These are phyloP conservation scores for Purshia tridentata DNA, from an alignment of 306 rosid genomes.

Conservation along the genomic window DNA sequence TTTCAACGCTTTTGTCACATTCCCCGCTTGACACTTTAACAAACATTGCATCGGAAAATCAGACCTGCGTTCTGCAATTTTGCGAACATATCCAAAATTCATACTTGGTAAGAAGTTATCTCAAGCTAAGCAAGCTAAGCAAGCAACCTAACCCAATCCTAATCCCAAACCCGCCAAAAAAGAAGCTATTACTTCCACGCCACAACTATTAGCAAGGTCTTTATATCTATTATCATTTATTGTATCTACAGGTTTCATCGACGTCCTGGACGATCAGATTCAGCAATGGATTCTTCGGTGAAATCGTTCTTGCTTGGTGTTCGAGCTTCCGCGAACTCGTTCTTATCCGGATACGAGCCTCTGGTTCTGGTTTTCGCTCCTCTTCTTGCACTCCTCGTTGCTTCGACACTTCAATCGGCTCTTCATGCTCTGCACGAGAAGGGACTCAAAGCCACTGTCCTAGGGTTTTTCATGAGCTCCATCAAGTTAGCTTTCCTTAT, in stretches of 20 bases:
- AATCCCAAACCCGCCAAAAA: too few relatives aligned
- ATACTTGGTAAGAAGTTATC: not conserved
- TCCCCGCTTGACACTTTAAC: not conserved
- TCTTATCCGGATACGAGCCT: conserved; percentile 45
- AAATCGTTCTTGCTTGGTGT: conserved; percentile 11
- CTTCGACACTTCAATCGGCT: conserved; percentile 35
- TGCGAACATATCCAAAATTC: not conserved
- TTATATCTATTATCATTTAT: not conserved
- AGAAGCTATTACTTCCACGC: not conserved
- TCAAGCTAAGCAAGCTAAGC: not conserved
- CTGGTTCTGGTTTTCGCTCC: conserved; percentile 47
- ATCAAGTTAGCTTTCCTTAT: conserved; percentile 30
- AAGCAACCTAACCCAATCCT: not conserved
- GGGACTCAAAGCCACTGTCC: conserved; percentile 41
- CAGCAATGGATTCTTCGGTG: conserved; percentile 35
- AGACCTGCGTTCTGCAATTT: not conserved
- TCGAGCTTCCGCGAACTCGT: conserved; percentile 35
- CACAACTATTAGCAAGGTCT: not conserved
- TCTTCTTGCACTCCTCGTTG: conserved; percentile 32
- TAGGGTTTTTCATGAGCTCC: conserved; percentile 37
- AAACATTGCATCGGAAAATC: not conserved
- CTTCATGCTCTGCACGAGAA: conserved; percentile 29
- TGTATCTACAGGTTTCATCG: not conserved
- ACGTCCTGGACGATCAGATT: not conserved
- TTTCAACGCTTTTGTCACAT: not conserved